phyloP scores from a whole-genome alignment of 805 yeast species.

The Candida chauliodis region DNA sequence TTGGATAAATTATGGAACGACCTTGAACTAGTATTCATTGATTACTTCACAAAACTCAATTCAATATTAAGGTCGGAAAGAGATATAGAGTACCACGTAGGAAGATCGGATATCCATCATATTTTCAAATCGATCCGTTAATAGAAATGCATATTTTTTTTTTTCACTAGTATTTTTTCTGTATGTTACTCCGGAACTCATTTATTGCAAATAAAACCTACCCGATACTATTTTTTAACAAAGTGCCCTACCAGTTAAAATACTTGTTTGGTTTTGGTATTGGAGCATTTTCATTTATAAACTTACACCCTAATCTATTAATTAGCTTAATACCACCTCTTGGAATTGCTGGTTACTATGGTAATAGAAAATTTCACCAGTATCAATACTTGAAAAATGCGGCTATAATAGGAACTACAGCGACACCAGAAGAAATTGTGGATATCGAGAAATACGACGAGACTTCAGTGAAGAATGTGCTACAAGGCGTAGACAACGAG shows the following conservation, averaged over 20 bases:
- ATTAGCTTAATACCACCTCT: constrained; percentile 37
- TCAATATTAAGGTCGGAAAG: constrained; percentile 48
- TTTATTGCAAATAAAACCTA: constrained; percentile 25
- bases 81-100: constrained; percentile 50
- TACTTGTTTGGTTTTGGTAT: constrained; percentile 24
- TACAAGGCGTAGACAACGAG: constrained; percentile 35
- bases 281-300: constrained; percentile 26
- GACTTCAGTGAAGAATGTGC: constrained; percentile 23
- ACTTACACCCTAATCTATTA: constrained; percentile 33
- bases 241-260: constrained; percentile 25
- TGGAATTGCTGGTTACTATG: constrained; percentile 24
- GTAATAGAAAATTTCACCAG: constrained; percentile 14
- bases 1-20: constrained; percentile 67
- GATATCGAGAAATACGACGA: constrained; percentile 31
- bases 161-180: neutral
- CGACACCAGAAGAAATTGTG: constrained; percentile 11
- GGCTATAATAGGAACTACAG: neutral
- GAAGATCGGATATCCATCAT: constrained; percentile 53
- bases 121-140: constrained; percentile 37
- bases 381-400: constrained; percentile 5
- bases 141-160: neutral
- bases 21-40: constrained; percentile 59
- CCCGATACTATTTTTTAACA: constrained; percentile 22
- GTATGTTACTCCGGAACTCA: constrained; percentile 13
- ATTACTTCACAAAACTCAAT: constrained; percentile 52